phyloP scores from a whole-genome alignment of 495 filamentous ascomycete genomes.

The Alectoria sarmentosa region DNA sequence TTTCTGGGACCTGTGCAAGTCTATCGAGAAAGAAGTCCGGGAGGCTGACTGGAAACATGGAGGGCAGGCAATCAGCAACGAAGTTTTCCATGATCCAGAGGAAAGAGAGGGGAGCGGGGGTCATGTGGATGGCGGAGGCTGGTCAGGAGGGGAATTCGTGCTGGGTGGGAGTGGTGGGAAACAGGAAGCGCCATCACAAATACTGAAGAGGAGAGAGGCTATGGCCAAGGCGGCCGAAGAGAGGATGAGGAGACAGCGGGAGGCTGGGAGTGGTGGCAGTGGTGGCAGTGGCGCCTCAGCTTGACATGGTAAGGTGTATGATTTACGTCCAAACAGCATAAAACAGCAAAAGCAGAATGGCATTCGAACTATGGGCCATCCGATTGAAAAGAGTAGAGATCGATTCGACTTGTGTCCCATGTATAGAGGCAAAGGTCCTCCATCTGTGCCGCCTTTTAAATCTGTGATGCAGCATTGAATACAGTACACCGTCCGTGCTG shows the following conservation, averaged over 20 bases:
- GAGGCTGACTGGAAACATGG: constrained; percentile 64
- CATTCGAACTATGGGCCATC: background rate
- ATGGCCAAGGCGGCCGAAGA: constrained; percentile 51
- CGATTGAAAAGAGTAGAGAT: background rate
- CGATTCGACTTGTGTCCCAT: background rate
- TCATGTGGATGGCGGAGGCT: constrained; percentile 69
- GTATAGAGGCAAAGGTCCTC: background rate
- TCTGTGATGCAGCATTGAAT: background rate
- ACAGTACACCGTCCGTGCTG: background rate
- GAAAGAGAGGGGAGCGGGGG: constrained; percentile 51
- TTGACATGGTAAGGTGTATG: background rate
- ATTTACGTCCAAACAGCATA: background rate
- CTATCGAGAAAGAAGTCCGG: constrained; percentile 85
- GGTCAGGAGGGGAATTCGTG: constrained; percentile 83
- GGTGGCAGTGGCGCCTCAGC: constrained; percentile 34
- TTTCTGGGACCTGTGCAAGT: constrained; percentile 81
- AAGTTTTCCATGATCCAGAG: constrained; percentile 64
- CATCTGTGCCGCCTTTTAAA: background rate
- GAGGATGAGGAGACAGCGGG: constrained; percentile 27
- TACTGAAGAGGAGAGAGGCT: constrained; percentile 56
- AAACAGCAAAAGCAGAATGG: background rate
- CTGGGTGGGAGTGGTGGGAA: constrained; percentile 52
- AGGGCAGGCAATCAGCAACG: constrained; percentile 54
- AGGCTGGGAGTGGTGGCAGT: constrained; percentile 34
- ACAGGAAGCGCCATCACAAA: constrained; percentile 27